Evolutionary conservation across 441 rosid genomes (phyloP).

Genomic region (Brassica balearica): DNA sequence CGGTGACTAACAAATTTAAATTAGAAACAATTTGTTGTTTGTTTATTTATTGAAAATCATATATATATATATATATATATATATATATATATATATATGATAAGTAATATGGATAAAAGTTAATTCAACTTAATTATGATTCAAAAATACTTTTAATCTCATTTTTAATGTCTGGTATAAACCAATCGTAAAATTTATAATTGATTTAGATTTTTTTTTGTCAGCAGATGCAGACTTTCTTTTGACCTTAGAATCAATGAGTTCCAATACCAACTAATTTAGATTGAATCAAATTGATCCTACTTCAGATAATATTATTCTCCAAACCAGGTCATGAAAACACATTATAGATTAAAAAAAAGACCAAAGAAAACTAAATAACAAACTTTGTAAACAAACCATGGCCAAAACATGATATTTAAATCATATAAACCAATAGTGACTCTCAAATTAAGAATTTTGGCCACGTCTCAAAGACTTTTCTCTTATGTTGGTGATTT

Average conservation of each 20-base stretch:
- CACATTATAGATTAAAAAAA: background rate
- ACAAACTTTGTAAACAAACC: background rate
- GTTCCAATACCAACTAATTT: background rate
- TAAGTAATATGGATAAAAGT: background rate
- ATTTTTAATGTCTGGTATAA: background rate
- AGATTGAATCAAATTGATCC: background rate
- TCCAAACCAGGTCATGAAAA: background rate
- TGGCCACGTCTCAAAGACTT: background rate
- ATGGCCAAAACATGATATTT: background rate
- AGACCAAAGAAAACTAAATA: background rate
- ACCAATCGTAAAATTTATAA: background rate
- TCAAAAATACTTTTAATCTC: background rate
- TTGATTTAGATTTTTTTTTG: background rate
- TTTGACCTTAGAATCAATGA: background rate
- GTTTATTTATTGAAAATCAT: background rate
- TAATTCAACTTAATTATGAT: background rate
- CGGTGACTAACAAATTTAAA: background rate
- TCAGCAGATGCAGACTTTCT: background rate
- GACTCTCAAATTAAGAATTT: background rate
- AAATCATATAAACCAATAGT: background rate
- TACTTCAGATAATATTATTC: too few relatives aligned
- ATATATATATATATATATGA: background rate
- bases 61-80: background rate
- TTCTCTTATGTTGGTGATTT: background rate
- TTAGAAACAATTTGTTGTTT: background rate